Conservation (phyloP, 352 stramenopile genomes). For the Globisporangium nagaii region DNA sequence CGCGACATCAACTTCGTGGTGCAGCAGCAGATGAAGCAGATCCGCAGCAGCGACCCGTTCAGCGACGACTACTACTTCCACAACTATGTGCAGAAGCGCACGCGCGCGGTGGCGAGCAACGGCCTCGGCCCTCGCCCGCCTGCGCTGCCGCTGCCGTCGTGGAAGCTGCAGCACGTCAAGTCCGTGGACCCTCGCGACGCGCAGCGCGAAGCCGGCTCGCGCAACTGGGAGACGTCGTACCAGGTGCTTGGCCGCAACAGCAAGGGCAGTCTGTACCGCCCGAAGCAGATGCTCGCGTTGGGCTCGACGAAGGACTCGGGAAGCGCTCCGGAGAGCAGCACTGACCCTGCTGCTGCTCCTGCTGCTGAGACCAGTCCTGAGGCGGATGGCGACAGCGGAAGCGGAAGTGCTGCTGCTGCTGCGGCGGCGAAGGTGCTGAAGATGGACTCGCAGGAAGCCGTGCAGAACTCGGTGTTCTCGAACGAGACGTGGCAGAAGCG, state of each 20-base stretch:
- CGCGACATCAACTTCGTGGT: constrained; percentile 83
- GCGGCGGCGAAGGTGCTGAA: constrained; percentile 42
- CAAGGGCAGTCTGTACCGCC: constrained; percentile 74
- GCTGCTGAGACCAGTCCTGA: constrained; percentile 2
- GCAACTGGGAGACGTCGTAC: constrained; percentile 68
- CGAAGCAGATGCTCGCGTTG: constrained; percentile 63
- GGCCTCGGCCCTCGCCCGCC: constrained; percentile 22
- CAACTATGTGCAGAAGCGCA: constrained; percentile 78
- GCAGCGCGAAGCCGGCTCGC: constrained; percentile 59
- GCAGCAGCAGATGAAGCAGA: constrained; percentile 83
- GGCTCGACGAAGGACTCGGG: constrained; percentile 12
- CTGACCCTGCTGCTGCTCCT: constrained; percentile 8
- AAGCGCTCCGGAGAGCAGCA: constrained; percentile 6
- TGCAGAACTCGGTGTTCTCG: constrained; percentile 57
- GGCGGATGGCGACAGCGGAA: neutral
- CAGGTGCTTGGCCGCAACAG: constrained; percentile 74
- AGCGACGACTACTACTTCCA: constrained; percentile 89
- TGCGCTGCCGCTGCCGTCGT: constrained; percentile 57
- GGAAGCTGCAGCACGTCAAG: constrained; percentile 83
- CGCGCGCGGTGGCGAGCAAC: constrained; percentile 17
- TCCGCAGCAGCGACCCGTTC: constrained; percentile 82
- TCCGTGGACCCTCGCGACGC: constrained; percentile 55
- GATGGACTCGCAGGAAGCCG: constrained; percentile 34
- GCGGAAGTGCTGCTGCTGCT: neutral
- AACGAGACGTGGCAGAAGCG: constrained; percentile 70